Evolutionary conservation across 202 grass and related monocot species (phyloP), one percentile per base, ranked within the genome.

Genomic region (Carex arenaria): DNA sequence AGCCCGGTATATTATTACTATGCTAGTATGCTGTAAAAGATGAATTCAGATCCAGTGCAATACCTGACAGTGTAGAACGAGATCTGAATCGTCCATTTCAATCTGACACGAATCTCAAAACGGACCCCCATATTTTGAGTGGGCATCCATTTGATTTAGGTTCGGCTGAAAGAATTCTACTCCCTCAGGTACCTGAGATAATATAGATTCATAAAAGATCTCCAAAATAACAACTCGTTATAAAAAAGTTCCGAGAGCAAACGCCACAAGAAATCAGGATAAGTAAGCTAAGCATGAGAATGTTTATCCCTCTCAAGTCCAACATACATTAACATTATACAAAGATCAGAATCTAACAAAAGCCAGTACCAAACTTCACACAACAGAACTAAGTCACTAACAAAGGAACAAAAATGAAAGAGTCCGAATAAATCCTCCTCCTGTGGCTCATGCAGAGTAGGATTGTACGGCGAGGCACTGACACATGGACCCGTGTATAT

Each of bases 261-360:
- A 14, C 0, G 14, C 14, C 52, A 57, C 52, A 77, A 2, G 28
- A n/a, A 36, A 77, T 43, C 53, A 18, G 7, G 1, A 59, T 31
- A 34, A 76, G 72, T 56, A 10, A 26, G 26, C 26, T 26, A 26
- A 7, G 26, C 49, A 32, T 17, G 18, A 54, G 49, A 55, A 75
- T 31, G 23, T 75, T 53, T 75, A 75, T 75, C 73, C 52, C 6
- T 75, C 15, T 77, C 52, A 77, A 18, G 73, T 77, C 51, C 72
- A 77, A 56, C 51, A 56, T 76, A 28, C 49, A 77, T 10, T 26
- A 26, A 28, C 49, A 77, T 10, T 26, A 26, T 26, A 26, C 26
- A 26, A 1, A 57, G 52, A 77, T 77, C 72, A 36, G 72, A 77
- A 77, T 77, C 72, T 32, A 77, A 59, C 73, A 77, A 70, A 77